Evolutionary conservation across 2,329 filamentous ascomycete species (phyloP), one percentile per base, ranked within the genome.

Genomic region (Epichloe amarillans): DNA sequence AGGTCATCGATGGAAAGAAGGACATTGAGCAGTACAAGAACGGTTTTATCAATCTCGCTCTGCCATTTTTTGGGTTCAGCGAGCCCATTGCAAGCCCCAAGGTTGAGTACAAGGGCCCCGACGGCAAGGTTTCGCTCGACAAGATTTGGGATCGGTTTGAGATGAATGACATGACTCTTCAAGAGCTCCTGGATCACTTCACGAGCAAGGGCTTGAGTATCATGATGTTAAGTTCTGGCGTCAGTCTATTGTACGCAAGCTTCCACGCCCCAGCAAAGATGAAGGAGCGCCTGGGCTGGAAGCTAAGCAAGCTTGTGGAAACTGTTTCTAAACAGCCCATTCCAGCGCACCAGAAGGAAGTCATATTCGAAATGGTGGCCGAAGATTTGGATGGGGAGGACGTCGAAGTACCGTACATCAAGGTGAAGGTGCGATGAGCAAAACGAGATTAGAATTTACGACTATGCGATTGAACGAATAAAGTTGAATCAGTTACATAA

Each of bases 1-100:
- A 98, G 80, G 80, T 98, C 56, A 76, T 98, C 44, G 93, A 97
- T 62, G 91, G 89, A 64, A 96, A 98, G 76, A 80, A 78, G n/a
- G 88, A 97, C 60, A 84, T 96, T 57, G 93, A 97, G 71, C 87
- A 97, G 70, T 98, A 94, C 82, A 97, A 97, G 80, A 98, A 98
- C 64, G 93, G 93, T 15, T 98, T 98, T 69, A 77, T 97, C 70
- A 98, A 98, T 71, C 72, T 98, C 58, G 93, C 93, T 1, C 73
- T 98, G 56, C 93, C 93, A 1, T 97, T 98, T 78, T 95, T 98
- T 60, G 91, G 91, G 39, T 98, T 98, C 78, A 95, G 88, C 62
- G 93, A 98, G 71, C 93, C 93, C 2, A 94, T 98, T 60, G 83
- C 83, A 5, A 95, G 88, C 59, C 88, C 90, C 33, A 97, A 96